These are phyloP conservation scores for Albophoma yamanashiensis DNA, from an alignment of 2,329 filamentous ascomycete species.

Conservation along the genomic window DNA sequence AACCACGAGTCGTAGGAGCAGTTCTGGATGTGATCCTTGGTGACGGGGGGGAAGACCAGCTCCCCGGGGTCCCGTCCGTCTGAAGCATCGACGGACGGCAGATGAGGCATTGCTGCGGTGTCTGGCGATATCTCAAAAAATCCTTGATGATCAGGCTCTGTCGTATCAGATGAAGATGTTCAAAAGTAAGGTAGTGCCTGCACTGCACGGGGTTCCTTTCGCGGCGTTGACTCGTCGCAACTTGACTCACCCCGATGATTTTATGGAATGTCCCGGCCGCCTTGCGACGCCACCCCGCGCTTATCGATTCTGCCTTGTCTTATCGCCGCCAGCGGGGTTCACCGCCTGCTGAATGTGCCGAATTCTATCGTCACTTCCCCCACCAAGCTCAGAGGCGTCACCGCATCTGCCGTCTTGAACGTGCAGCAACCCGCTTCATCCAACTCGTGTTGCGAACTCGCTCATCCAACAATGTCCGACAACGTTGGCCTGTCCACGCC, in stretches of 20 bases:
- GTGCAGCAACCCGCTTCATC: not conserved
- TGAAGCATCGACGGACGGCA: slow-evolving; percentile 11
- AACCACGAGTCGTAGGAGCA: slow-evolving; percentile 95
- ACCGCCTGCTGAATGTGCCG: slow-evolving; percentile 11
- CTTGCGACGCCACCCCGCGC: slow-evolving; percentile 8
- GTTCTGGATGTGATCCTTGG: slow-evolving; percentile 78
- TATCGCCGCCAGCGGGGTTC: slow-evolving; percentile 5
- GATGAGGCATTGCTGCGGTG: slow-evolving; percentile 21
- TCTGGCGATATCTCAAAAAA: not conserved
- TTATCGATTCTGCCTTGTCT: slow-evolving; percentile 14
- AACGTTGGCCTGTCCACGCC: slow-evolving; percentile 96
- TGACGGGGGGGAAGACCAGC: slow-evolving; percentile 71
- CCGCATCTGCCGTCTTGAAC: not conserved
- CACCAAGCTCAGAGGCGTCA: not conserved
- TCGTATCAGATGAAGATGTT: not conserved
- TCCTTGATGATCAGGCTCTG: not conserved
- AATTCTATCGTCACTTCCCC: not conserved
- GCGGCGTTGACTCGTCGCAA: not conserved
- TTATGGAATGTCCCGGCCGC: not conserved
- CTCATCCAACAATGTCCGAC: slow-evolving; percentile 59
- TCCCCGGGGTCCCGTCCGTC: slow-evolving; percentile 9
- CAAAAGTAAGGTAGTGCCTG: not conserved
- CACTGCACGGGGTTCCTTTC: not conserved
- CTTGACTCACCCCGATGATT: not conserved
- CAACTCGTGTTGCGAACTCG: not conserved